A percentile compares a stretch with the other conserved stretches of the same genome.
These are phyloP conservation scores for Kwoniella sp. DNA, from an alignment of 768 basidiomycete genomes.

Conservation along the genomic window DNA sequence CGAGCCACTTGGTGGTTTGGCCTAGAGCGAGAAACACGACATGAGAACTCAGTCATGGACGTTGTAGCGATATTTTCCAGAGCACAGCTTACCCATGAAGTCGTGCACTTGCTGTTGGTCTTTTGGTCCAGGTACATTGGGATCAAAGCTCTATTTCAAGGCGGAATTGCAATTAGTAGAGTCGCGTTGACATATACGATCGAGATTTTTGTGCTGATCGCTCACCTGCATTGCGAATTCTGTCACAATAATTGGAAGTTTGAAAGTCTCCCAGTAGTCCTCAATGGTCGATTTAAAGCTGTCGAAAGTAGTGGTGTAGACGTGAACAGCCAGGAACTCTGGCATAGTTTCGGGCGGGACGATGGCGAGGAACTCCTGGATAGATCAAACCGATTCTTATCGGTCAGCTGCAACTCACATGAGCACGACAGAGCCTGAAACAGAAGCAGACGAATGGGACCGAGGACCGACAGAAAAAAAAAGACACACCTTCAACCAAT, in stretches of 20 bases:
- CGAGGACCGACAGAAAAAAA: not conserved
- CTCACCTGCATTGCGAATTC: constrained; percentile 48
- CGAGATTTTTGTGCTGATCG: too few species aligned
- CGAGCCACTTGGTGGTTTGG: constrained; percentile 48
- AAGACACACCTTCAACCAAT: constrained; percentile 42
- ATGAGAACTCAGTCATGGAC: not conserved
- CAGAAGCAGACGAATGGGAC: too few species aligned
- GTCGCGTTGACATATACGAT: too few species aligned
- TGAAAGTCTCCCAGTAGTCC: constrained; percentile 31
- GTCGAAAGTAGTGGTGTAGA: constrained; percentile 52
- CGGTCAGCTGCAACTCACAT: too few species aligned
- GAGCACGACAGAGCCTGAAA: too few species aligned
- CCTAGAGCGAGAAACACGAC: too few species aligned
- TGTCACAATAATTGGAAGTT: constrained; percentile 39
- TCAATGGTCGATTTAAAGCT: constrained; percentile 34
- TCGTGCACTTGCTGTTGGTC: constrained; percentile 48
- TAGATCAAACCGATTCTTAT: not conserved
- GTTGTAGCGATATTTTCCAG: not conserved
- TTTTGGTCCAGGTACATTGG: constrained; percentile 36
- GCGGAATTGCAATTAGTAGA: not conserved
- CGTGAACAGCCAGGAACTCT: constrained; percentile 40
- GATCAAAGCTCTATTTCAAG: constrained; percentile 38
- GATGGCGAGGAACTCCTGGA: constrained; percentile 36
- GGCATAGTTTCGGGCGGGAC: constrained; percentile 28
- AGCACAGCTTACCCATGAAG: constrained; percentile 43